A percentile compares a stretch with the other conserved stretches of the same genome.
These are phyloP conservation scores for Phaeosphaeria sp. DNA, from an alignment of 2,329 filamentous ascomycete genomes.

Conservation along the genomic window DNA sequence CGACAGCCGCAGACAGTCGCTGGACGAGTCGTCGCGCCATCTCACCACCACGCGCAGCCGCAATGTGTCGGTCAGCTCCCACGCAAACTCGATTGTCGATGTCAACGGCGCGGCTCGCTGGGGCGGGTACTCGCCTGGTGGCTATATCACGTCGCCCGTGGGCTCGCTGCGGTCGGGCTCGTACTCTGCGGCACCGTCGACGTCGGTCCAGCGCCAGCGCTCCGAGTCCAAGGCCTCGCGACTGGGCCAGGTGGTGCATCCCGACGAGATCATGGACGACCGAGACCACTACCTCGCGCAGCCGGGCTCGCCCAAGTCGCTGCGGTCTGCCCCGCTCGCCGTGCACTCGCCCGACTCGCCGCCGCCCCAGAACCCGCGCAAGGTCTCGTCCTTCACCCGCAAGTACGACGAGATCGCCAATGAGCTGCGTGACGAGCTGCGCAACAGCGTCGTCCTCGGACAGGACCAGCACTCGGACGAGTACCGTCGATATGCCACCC, in stretches of 20 bases:
- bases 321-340: conserved; percentile 13
- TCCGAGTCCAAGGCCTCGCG: conserved; percentile 51
- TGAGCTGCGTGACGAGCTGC: conserved; percentile 41
- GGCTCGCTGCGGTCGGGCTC: conserved; percentile 64
- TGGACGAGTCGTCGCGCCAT: conserved; percentile 34
- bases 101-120: conserved; percentile 71
- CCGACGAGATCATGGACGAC: conserved; percentile 32
- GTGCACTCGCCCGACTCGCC: conserved; percentile 19
- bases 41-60: conserved; percentile 46
- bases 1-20: conserved; percentile 60
- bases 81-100: conserved; percentile 69
- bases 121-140: conserved; percentile 74
- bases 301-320: conserved; percentile 23
- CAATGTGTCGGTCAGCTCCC: conserved; percentile 52
- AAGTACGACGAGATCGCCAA: conserved; percentile 47
- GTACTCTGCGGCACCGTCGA: conserved; percentile 46
- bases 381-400: conserved; percentile 45
- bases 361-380: conserved; percentile 31
- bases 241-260: conserved; percentile 51
- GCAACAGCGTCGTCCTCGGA: conserved; percentile 24
- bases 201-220: conserved; percentile 45
- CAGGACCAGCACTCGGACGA: conserved; percentile 10
- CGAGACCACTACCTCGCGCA: conserved; percentile 10
- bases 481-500: conserved; percentile 16
- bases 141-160: conserved; percentile 71